Percentiles rank a stretch among this genome's conserved stretches.
Conservation (phyloP, 2,329 filamentous ascomycete genomes). For the Diaporthe ampelina region DNA sequence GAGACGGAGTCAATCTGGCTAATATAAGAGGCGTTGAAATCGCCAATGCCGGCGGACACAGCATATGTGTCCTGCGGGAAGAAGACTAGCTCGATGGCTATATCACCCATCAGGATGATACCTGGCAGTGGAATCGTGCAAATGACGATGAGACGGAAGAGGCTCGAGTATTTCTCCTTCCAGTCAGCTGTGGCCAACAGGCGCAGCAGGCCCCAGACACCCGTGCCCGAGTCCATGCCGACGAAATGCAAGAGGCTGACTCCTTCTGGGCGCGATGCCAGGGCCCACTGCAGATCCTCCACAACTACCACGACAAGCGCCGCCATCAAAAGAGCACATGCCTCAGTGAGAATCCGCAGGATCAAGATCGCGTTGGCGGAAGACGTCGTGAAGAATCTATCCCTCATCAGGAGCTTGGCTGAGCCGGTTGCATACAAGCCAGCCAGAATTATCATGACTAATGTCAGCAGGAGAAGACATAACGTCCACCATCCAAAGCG, state of each 20-base stretch:
- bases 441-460: slow-evolving; percentile 18
- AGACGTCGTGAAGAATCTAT: slow-evolving; percentile 34
- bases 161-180: slow-evolving; percentile 35
- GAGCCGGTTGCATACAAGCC: slow-evolving; percentile 29
- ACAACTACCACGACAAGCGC: slow-evolving; percentile 32
- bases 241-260: slow-evolving; percentile 38
- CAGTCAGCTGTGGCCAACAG: slow-evolving; percentile 35
- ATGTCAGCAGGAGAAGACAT: slow-evolving; percentile 18
- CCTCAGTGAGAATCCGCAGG: slow-evolving; percentile 30
- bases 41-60: slow-evolving; percentile 24
- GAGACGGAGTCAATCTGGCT: slow-evolving; percentile 10
- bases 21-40: slow-evolving; percentile 33
- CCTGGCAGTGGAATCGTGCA: slow-evolving; percentile 31
- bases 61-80: slow-evolving; percentile 30
- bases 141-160: slow-evolving; percentile 33
- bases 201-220: slow-evolving; percentile 32
- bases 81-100: slow-evolving; percentile 30
- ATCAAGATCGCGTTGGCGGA: slow-evolving; percentile 32
- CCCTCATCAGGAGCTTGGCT: slow-evolving; percentile 25
- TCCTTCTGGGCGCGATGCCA: slow-evolving; percentile 34
- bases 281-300: slow-evolving; percentile 36
- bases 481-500: slow-evolving; percentile 36
- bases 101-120: slow-evolving; percentile 36
- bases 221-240: slow-evolving; percentile 32
- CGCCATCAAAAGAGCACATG: slow-evolving; percentile 25